Conservation (phyloP, 257 asterid genomes). For the Asclepias syriaca region DNA sequence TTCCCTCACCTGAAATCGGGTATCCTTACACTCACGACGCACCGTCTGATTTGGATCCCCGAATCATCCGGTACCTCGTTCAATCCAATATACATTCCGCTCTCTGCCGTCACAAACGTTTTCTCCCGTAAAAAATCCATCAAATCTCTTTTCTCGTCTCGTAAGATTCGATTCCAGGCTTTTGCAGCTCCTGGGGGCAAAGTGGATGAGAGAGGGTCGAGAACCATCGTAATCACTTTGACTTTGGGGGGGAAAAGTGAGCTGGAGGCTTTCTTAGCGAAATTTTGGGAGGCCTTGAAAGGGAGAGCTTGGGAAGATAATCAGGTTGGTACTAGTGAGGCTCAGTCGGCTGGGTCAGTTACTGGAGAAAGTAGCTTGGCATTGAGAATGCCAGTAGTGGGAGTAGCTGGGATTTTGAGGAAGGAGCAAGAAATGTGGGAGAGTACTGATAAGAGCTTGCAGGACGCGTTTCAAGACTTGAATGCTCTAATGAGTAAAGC, state of each 20-base stretch:
- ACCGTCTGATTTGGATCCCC: conserved; percentile 74
- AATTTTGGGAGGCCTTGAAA: conserved; percentile 86
- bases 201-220: conserved; percentile 35
- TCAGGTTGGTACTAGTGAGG: conserved; percentile 22
- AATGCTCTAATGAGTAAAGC: conserved; percentile 98
- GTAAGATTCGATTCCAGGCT: conserved; percentile 72
- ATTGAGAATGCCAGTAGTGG: conserved; percentile 71
- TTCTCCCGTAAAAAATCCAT: conserved; percentile 52
- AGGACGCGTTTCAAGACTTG: conserved; percentile 97
- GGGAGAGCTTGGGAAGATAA: conserved; percentile 65
- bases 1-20: conserved; percentile 74
- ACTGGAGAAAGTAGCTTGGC: conserved; percentile 45
- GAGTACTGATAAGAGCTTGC: conserved; percentile 95
- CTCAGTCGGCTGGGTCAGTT: conserved; percentile 26
- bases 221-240: conserved; percentile 43
- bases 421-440: conserved; percentile 99
- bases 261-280: conserved; percentile 61
- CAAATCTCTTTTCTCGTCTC: conserved; percentile 78
- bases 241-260: conserved; percentile 63
- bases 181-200: conserved; percentile 44
- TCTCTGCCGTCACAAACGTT: conserved; percentile 52
- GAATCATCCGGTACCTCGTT: conserved; percentile 20
- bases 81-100: conserved; percentile 47
- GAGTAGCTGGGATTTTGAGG: conserved; percentile 89
- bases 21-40: conserved; percentile 70